Conservation (phyloP, 305 asterid genomes). For the Stenogyne calaminthoides region DNA sequence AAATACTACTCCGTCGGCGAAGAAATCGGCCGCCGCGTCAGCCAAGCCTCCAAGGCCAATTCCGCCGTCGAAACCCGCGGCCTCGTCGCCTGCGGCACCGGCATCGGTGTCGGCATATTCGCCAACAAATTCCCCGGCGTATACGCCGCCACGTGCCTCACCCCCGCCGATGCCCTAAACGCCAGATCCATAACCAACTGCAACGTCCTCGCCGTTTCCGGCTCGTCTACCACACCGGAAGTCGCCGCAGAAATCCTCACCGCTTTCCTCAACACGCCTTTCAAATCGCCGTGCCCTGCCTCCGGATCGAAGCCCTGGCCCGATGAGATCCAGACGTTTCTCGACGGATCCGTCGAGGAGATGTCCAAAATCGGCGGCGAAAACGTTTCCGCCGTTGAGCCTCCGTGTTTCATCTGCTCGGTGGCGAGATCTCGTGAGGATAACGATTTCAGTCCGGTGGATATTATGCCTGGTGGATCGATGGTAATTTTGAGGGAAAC, state of each 20-base stretch:
- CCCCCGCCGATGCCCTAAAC: constrained; percentile 60
- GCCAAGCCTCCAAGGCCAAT: constrained; percentile 43
- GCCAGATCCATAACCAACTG: constrained; percentile 77
- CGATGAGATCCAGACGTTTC: constrained; percentile 55
- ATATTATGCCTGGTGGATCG: constrained; percentile 74
- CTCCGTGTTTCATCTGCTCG: constrained; percentile 63
- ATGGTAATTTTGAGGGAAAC: constrained; percentile 71
- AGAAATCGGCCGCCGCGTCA: constrained; percentile 76
- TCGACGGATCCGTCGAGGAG: constrained; percentile 55
- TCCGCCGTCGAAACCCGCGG: constrained; percentile 61
- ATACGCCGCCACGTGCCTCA: constrained; percentile 81
- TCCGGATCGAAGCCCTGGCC: constrained; percentile 84
- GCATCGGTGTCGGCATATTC: constrained; percentile 83
- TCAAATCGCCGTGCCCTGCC: constrained; percentile 88
- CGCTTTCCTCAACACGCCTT: constrained; percentile 60
- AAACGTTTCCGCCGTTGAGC: constrained; percentile 6
- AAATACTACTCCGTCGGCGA: constrained; percentile 76
- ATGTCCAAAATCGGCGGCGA: constrained; percentile 53
- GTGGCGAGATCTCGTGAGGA: constrained; percentile 49
- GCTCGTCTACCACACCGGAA: constrained; percentile 58
- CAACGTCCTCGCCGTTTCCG: constrained; percentile 82
- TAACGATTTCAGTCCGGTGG: constrained; percentile 57
- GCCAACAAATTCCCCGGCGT: constrained; percentile 88
- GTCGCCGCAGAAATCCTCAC: constrained; percentile 54
- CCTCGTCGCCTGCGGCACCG: constrained; percentile 83